Conservation (phyloP, 257 asterid genomes). For the Salvia splendens region DNA sequence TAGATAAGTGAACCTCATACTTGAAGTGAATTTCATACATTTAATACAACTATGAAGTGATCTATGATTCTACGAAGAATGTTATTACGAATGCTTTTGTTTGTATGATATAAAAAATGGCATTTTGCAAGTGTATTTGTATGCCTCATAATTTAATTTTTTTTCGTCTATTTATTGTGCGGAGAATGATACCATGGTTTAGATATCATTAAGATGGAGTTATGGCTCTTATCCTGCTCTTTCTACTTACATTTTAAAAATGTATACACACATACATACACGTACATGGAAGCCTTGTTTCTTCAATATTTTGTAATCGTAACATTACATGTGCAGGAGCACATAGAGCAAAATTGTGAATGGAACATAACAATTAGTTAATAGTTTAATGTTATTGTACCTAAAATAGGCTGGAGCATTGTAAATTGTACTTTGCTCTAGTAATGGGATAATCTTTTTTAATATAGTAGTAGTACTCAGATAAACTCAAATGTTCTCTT, state of each 20-base stretch:
- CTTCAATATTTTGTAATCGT: conserved; percentile 7
- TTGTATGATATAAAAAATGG: neutral
- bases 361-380: conserved; percentile 6
- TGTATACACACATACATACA: neutral
- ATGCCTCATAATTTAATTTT: neutral
- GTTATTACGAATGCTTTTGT: conserved; percentile 5
- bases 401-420: conserved; percentile 20
- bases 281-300: neutral
- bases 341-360: conserved; percentile 7
- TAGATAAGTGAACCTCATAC: neutral
- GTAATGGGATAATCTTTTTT: neutral
- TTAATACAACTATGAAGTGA: neutral
- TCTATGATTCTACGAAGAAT: neutral
- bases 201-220: neutral
- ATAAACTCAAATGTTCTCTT: conserved; percentile 1
- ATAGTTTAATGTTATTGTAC: neutral
- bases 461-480: neutral
- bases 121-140: neutral
- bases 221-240: neutral
- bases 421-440: neutral
- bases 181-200: neutral
- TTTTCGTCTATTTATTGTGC: conserved; percentile 1
- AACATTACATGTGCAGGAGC: conserved; percentile 2
- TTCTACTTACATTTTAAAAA: neutral
- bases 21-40: neutral